These are phyloP conservation scores for Amaranthus hypochondriacus DNA, from an alignment of 148 eudicot species.

Conservation along the genomic window DNA sequence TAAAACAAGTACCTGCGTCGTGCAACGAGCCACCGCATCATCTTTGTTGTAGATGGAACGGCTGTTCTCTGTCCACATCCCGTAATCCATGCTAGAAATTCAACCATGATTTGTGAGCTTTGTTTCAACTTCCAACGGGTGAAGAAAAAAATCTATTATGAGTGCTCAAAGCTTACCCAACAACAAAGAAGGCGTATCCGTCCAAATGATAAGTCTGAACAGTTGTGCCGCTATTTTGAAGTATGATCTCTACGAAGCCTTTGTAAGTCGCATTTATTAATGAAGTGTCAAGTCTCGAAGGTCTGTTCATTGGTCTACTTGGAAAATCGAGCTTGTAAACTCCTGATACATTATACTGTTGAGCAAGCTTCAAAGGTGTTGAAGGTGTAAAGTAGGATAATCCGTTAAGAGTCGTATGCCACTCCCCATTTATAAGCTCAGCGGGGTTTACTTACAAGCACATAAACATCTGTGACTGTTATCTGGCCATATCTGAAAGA, in stretches of 20 bases:
- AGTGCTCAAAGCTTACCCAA: constrained; percentile 56
- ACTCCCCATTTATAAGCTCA: constrained; percentile 69
- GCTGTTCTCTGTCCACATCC: constrained; percentile 91
- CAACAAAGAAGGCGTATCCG: constrained; percentile 94
- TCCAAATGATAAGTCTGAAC: constrained; percentile 89
- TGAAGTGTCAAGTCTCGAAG: constrained; percentile 76
- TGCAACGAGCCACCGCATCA: constrained; percentile 96
- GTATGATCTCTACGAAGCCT: constrained; percentile 88
- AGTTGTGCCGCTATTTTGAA: constrained; percentile 68
- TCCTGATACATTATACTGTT: constrained; percentile 73
- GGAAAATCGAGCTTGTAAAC: constrained; percentile 94
- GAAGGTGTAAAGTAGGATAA: constrained; percentile 79
- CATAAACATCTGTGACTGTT: constrained; percentile 80
- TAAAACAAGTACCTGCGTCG: constrained; percentile 48
- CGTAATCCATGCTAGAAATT: constrained; percentile 75
- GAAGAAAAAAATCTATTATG: neutral
- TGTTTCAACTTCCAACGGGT: constrained; percentile 2
- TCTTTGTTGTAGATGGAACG: constrained; percentile 78
- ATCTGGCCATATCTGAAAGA: constrained; percentile 91
- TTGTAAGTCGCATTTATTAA: constrained; percentile 80
- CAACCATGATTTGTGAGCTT: neutral
- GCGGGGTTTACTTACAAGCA: constrained; percentile 77
- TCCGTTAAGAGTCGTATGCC: constrained; percentile 81
- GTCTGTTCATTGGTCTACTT: constrained; percentile 69
- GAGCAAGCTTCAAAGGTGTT: constrained; percentile 85